These are phyloP conservation scores for Calvatia gigantea DNA, from an alignment of 768 basidiomycete genomes.

Conservation along the genomic window DNA sequence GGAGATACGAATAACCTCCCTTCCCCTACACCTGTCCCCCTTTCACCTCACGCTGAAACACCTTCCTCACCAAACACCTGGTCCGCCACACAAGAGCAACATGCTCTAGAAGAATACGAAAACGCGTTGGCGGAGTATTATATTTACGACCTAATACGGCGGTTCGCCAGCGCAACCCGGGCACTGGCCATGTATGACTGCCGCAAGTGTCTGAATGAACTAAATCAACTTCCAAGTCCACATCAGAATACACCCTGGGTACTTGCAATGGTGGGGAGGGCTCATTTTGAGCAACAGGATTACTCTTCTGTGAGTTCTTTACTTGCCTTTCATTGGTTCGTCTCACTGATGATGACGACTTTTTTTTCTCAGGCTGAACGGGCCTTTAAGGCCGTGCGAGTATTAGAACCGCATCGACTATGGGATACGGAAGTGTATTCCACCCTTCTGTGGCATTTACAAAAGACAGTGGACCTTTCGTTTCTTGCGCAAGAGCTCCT, in stretches of 20 bases:
- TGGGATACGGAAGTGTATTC: constrained; percentile 97
- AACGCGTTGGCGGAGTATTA: constrained; percentile 76
- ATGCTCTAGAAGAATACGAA: constrained; percentile 69
- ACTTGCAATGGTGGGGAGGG: constrained; percentile 78
- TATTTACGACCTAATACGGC: constrained; percentile 76
- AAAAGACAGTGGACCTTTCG: constrained; percentile 79
- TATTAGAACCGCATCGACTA: constrained; percentile 85
- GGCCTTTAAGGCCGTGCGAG: constrained; percentile 78
- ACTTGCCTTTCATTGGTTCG: constrained; percentile 15
- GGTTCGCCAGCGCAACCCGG: constrained; percentile 78
- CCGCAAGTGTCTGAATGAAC: constrained; percentile 65
- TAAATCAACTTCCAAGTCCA: constrained; percentile 70
- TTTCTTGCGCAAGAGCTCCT: constrained; percentile 92
- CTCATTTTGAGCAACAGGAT: constrained; percentile 87
- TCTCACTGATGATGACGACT: constrained; percentile 26
- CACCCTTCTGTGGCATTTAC: constrained; percentile 93
- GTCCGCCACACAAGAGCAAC: constrained; percentile 66
- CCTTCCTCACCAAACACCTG: constrained; percentile 60
- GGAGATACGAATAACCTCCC: constrained; percentile 56
- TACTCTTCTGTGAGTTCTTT: constrained; percentile 74
- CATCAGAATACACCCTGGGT: constrained; percentile 78
- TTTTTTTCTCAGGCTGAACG: constrained; percentile 68
- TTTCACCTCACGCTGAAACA: constrained; percentile 62
- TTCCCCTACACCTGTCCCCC: constrained; percentile 55
- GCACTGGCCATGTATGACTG: constrained; percentile 76